Base-by-base conservation (phyloP, 2,329 filamentous ascomycete genomes). In the Trichophyton schoenleinii region DNA sequence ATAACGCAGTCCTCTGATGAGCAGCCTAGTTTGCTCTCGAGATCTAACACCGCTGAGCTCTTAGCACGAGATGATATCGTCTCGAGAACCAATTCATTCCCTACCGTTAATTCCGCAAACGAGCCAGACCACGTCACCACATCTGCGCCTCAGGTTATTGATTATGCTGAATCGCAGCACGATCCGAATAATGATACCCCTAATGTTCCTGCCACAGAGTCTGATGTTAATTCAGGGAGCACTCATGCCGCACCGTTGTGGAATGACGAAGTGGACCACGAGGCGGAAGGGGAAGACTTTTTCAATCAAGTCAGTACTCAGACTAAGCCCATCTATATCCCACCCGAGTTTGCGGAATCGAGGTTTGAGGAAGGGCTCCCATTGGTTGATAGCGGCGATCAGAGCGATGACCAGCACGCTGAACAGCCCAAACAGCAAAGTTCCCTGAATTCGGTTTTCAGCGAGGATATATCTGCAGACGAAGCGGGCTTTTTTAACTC, bases 281-380 rank as follows among this genome's bases (percentile, higher is more conserved):
- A 71, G 6, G 75, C 78, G 3, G 78, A 79, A 57, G 73, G 78
- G 5, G 78, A 76, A 61, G 83, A 84, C 64, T 89, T 89, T 66
- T 89, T 88, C 68, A 76, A 73, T 55, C 79, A 83, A 60, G 73
- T 75, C 46, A 74, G 72, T 62, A 71, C 68, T 13, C 73, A 73
- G 66, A 75, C 71, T 36, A 77, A 71, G 55, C 74, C 69, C 44
- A 75, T 71, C 34, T 74, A 71, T 53, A 66, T 66, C 9, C 70
- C 70, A 13, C 69, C 70, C 11, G 75, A 78, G 57, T 70, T 74
- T 31, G 44, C 59, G 0, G 81, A 86, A 28, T 80, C 81, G 25
- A 81, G 87, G 52, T 89, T 81, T 64, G 86, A 88, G 62, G 87
- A 90, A 73, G 87, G 87, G 0, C 63, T 89, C 3, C 86, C 87